These are phyloP conservation scores for Nicotiana undulata DNA, from an alignment of 257 asterid species.

Conservation along the genomic window DNA sequence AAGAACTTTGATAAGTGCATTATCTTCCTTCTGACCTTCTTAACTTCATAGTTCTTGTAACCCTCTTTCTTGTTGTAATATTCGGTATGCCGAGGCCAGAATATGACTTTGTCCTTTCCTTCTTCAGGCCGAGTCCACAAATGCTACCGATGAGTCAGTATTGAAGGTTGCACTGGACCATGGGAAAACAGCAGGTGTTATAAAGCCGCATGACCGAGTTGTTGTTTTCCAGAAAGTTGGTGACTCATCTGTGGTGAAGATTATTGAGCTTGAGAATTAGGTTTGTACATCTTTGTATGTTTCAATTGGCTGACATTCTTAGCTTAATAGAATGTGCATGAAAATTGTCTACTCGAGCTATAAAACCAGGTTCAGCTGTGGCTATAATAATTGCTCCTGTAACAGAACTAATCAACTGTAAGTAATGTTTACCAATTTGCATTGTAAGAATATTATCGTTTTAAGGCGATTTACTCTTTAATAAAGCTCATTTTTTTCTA, in stretches of 20 bases:
- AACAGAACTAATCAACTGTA: not conserved
- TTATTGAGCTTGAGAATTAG: conserved; percentile 85
- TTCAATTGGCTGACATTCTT: not conserved
- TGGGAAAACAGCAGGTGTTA: conserved; percentile 75
- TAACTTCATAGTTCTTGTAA: not conserved
- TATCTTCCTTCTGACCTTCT: not conserved
- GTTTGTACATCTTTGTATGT: not conserved
- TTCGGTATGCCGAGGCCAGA: not conserved
- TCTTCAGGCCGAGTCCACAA: conserved; percentile 69
- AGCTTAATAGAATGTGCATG: not conserved
- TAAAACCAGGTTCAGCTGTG: not conserved
- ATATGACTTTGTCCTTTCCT: not conserved
- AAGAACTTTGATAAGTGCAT: not conserved
- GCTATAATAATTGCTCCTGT: not conserved
- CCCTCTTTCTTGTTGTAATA: not conserved
- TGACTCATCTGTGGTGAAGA: conserved; percentile 90
- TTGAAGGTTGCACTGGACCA: conserved; percentile 91
- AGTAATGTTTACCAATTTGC: not conserved
- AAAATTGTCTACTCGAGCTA: not conserved
- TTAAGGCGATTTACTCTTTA: not conserved
- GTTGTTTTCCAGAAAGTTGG: conserved; percentile 96
- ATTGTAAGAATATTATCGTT: not conserved
- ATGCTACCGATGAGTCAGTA: conserved; percentile 68
- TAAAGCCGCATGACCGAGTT: conserved; percentile 81
- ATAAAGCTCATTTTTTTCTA: not conserved